Evolutionary conservation across 2,329 filamentous ascomycete genomes (phyloP).

Genomic region (Xylariales sp.): DNA sequence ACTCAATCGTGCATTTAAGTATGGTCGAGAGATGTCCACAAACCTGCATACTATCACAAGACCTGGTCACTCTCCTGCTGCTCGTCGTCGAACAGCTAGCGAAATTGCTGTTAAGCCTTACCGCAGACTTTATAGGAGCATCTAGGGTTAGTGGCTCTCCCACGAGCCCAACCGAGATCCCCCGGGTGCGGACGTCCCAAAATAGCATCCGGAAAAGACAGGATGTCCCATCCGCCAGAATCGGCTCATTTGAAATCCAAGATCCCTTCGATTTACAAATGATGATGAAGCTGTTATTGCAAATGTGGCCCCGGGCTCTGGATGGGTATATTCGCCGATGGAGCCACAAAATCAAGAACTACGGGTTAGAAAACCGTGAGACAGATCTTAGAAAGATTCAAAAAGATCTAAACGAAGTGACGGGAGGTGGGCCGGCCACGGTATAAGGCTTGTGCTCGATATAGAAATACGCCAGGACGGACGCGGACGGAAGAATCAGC

Average conservation of each 20-base stretch:
- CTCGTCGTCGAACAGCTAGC: slow-evolving; percentile 16
- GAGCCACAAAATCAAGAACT: slow-evolving; percentile 15
- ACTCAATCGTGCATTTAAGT: slow-evolving; percentile 6
- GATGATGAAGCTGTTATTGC: slow-evolving; percentile 20
- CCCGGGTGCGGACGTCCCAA: neutral
- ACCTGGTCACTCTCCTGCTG: slow-evolving; percentile 13
- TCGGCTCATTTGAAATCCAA: slow-evolving; percentile 20
- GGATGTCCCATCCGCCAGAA: slow-evolving; percentile 2
- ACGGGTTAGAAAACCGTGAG: slow-evolving; percentile 5
- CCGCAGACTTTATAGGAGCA: neutral
- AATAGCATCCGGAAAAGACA: no score
- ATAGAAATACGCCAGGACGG: no score
- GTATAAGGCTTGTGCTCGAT: no score
- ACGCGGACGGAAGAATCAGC: no score
- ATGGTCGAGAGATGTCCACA: slow-evolving; percentile 11
- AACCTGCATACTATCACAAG: slow-evolving; percentile 13
- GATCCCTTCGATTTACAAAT: slow-evolving; percentile 23
- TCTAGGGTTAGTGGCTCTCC: neutral
- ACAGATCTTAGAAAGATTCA: no score
- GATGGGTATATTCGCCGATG: slow-evolving; percentile 11
- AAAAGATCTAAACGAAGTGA: no score
- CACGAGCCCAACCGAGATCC: neutral
- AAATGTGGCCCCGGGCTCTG: slow-evolving; percentile 16
- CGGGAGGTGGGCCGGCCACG: no score
- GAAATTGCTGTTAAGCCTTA: slow-evolving; percentile 5